Percentiles rank a stretch among this genome's conserved stretches.
These are phyloP conservation scores for Entomortierella lignicola DNA, from an alignment of 192 early-diverging fungal genomes.

Conservation along the genomic window DNA sequence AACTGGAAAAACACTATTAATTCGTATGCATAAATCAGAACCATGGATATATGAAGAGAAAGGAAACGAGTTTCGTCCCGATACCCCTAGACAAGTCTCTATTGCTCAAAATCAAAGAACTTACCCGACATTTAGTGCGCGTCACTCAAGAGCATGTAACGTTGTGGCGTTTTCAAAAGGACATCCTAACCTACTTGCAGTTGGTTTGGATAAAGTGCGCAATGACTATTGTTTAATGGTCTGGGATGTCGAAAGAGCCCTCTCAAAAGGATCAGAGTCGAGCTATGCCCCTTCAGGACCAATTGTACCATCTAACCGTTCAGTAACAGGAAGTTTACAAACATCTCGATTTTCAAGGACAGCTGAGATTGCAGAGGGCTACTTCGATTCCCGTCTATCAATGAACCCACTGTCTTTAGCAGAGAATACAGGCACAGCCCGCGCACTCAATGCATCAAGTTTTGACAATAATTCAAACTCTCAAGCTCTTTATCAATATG, in stretches of 20 bases:
- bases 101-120: conserved; percentile 39
- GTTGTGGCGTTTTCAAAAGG: conserved; percentile 76
- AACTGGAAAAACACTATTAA: conserved; percentile 67
- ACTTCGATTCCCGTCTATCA: conserved; percentile 46
- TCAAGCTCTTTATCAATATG: conserved; percentile 68
- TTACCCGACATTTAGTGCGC: conserved; percentile 59
- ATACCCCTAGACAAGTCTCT: conserved; percentile 40
- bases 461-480: conserved; percentile 38
- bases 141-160: conserved; percentile 74
- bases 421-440: conserved; percentile 40
- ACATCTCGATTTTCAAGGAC: conserved; percentile 41
- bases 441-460: conserved; percentile 37
- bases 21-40: conserved; percentile 60
- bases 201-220: conserved; percentile 80
- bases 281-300: conserved; percentile 40
- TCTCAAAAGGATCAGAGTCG: conserved; percentile 43
- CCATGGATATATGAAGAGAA: conserved; percentile 52
- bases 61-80: conserved; percentile 54
- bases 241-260: conserved; percentile 76
- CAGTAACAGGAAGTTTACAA: conserved; percentile 28
- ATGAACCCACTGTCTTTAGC: conserved; percentile 50
- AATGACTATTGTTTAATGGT: conserved; percentile 79
- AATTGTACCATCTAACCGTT: conserved; percentile 21
- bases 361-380: conserved; percentile 37
- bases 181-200: conserved; percentile 69